A percentile compares a stretch with the other conserved stretches of the same genome.
These are phyloP conservation scores for Phytophthora sojae DNA, from an alignment of 352 stramenopile species.

Conservation along the genomic window DNA sequence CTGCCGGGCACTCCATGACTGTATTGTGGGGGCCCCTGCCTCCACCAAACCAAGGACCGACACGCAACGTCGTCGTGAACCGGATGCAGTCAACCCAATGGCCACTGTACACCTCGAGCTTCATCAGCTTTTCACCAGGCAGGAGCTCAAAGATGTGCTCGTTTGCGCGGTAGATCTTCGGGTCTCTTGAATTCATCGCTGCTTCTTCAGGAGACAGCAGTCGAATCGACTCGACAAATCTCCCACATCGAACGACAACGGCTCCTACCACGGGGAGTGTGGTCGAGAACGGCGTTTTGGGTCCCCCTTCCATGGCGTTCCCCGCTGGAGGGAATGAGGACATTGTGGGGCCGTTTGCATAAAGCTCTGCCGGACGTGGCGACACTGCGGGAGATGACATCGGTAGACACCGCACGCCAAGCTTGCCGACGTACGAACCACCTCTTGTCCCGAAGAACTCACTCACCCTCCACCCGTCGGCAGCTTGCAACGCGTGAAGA, in stretches of 20 bases:
- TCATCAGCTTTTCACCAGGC: conserved; percentile 44
- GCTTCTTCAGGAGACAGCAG: conserved; percentile 40
- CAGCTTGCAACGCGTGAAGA: conserved; percentile 49
- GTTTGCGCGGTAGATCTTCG: conserved; percentile 35
- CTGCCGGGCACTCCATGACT: conserved; percentile 38
- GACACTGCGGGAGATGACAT: conserved; percentile 6
- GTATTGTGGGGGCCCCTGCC: conserved; percentile 31
- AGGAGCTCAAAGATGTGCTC: conserved; percentile 63
- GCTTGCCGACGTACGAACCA: conserved; percentile 54
- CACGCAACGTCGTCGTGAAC: conserved; percentile 53
- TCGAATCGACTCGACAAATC: conserved; percentile 47
- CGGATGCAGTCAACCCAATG: conserved; percentile 64
- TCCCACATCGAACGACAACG: conserved; percentile 45
- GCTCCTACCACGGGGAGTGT: conserved; percentile 25
- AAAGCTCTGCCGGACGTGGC: background rate
- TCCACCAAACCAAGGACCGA: conserved; percentile 61
- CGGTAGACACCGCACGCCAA: conserved; percentile 50
- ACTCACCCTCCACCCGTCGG: conserved; percentile 51
- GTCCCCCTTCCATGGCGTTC: conserved; percentile 38
- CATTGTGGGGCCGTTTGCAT: conserved; percentile 1
- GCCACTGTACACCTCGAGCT: conserved; percentile 53
- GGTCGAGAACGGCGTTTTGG: conserved; percentile 34
- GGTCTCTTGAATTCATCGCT: conserved; percentile 14
- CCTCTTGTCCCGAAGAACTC: conserved; percentile 64
- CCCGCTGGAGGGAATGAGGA: conserved; percentile 28